phyloP scores from a whole-genome alignment of 2,329 filamentous ascomycete species.

The Microdochium paspali region DNA sequence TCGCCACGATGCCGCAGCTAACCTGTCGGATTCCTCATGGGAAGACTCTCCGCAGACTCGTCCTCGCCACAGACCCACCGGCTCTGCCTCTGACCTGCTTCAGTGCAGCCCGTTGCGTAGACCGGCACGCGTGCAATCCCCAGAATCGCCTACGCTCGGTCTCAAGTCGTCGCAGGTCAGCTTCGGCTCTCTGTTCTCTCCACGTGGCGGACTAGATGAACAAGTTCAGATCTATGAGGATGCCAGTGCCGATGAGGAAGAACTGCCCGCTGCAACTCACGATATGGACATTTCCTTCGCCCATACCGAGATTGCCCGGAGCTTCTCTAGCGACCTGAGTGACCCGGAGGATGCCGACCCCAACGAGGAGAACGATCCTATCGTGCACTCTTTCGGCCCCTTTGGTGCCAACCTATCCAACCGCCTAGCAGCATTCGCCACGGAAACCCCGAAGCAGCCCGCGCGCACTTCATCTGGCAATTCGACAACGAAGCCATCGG shows the following conservation, averaged over 20 bases:
- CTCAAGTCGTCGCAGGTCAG: conserved; percentile 30
- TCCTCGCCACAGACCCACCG: conserved; percentile 8
- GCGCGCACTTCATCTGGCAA: conserved; percentile 10
- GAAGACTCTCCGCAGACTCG: conserved; percentile 48
- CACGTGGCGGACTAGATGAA: conserved; percentile 20
- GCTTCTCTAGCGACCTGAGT: conserved; percentile 49
- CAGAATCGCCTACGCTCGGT: conserved; percentile 56
- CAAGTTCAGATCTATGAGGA: conserved; percentile 69
- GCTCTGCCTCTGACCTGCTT: conserved; percentile 31
- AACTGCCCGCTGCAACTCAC: conserved; percentile 24
- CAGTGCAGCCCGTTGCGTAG: conserved; percentile 52
- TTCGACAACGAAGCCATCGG: conserved; percentile 12
- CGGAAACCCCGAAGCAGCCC: conserved; percentile 51
- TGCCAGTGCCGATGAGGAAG: conserved; percentile 43
- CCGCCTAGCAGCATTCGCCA: conserved; percentile 68
- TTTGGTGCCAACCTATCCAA: conserved; percentile 80
- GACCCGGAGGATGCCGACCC: conserved; percentile 57
- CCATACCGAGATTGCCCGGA: conserved; percentile 38
- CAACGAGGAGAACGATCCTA: conserved; percentile 89
- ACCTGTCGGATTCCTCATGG: conserved; percentile 60
- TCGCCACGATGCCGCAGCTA: conserved; percentile 34
- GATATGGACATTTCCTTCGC: conserved; percentile 31
- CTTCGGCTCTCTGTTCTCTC: conserved; percentile 34
- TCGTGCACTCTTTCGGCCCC: conserved; percentile 85
- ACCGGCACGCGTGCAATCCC: conserved; percentile 55